These are phyloP conservation scores for Taiozyma onychis DNA, from an alignment of 1,139 yeast species.

Conservation along the genomic window DNA sequence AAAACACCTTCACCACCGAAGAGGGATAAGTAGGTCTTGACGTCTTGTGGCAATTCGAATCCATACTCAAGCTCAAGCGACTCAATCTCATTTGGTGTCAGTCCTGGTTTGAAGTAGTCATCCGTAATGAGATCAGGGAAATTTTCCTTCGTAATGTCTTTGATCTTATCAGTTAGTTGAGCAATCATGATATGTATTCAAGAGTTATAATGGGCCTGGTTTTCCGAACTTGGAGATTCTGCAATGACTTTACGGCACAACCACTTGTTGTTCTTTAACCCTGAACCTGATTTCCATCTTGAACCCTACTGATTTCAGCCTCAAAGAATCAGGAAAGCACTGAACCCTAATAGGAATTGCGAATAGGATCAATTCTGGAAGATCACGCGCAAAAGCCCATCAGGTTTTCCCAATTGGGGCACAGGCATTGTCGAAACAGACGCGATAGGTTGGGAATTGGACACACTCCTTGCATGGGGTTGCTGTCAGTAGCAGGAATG, in stretches of 20 bases:
- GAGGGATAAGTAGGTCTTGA: constrained; percentile 5
- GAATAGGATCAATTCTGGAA: not conserved
- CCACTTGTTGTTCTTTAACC: too few species aligned
- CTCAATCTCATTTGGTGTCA: not conserved
- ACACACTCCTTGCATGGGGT: not conserved
- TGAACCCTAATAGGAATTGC: not conserved
- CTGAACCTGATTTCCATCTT: not conserved
- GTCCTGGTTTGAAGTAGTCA: constrained; percentile 2
- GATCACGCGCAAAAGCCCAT: not conserved
- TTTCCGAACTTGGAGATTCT: too few species aligned
- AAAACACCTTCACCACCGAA: constrained; percentile 9
- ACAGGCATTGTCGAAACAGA: not conserved
- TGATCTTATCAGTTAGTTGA: not conserved
- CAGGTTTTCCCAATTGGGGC: not conserved
- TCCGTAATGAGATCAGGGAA: not conserved
- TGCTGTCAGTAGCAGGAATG: not conserved
- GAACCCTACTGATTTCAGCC: not conserved
- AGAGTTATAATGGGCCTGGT: too few species aligned
- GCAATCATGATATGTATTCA: not conserved
- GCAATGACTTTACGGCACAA: too few species aligned
- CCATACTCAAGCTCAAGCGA: constrained; percentile 4
- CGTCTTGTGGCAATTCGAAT: constrained; percentile 9
- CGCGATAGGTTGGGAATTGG: not conserved
- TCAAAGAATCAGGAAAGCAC: not conserved
- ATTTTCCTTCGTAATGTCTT: not conserved